Percentiles rank a stretch among this genome's conserved stretches.
These are phyloP conservation scores for Phytophthora pinifolia DNA, from an alignment of 352 stramenopile genomes.

Conservation along the genomic window DNA sequence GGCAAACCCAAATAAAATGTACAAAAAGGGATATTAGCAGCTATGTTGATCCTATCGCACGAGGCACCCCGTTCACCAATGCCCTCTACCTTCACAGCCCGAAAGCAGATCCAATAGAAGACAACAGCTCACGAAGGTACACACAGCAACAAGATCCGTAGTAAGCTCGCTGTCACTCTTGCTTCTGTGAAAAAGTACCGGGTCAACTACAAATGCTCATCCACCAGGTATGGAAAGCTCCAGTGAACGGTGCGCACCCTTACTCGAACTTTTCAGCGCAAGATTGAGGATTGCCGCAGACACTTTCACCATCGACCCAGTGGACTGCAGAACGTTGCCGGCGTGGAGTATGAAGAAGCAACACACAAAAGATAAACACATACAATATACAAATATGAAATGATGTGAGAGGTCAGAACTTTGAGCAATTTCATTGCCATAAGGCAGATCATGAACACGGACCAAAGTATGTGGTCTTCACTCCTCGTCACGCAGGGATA, in stretches of 20 bases:
- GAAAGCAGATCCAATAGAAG: constrained; percentile 21
- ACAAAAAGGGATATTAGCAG: constrained; percentile 62
- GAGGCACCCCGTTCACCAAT: constrained; percentile 9
- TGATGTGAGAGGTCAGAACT: constrained; percentile 69
- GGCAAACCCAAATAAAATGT: constrained; percentile 16
- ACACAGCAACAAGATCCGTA: constrained; percentile 76
- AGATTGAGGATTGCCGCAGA: constrained; percentile 24
- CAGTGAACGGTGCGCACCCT: constrained; percentile 10
- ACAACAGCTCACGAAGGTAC: background rate
- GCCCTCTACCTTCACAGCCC: constrained; percentile 11
- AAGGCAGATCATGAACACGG: constrained; percentile 91
- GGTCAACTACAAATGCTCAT: constrained; percentile 78
- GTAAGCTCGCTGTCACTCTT: constrained; percentile 83
- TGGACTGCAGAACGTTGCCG: constrained; percentile 73
- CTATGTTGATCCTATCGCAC: constrained; percentile 80
- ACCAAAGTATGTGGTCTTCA: constrained; percentile 92
- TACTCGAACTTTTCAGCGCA: constrained; percentile 84
- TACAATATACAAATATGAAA: constrained; percentile 19
- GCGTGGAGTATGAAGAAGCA: constrained; percentile 90
- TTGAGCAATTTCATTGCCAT: constrained; percentile 91
- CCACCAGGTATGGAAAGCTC: constrained; percentile 22
- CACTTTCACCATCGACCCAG: constrained; percentile 32
- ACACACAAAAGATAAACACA: constrained; percentile 16
- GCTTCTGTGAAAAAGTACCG: constrained; percentile 90
- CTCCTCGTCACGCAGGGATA: constrained; percentile 31